Evolutionary conservation across 208 protist species (phyloP), one percentile per base, ranked within the genome.

Genomic region (Leishmania martiniquensis): DNA sequence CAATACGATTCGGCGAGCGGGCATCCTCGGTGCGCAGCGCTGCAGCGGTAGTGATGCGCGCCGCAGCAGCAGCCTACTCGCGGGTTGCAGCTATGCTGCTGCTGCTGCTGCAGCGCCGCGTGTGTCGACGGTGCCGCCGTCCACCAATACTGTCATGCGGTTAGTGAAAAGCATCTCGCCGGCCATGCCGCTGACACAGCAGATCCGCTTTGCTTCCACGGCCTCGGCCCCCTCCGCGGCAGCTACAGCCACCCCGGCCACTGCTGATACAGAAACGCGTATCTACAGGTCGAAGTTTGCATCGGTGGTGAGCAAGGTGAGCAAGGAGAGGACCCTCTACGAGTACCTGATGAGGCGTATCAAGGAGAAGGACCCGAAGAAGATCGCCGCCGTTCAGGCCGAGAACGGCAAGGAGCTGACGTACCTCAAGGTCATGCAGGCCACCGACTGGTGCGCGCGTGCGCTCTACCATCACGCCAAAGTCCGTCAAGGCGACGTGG

Each of bases 401-500:
- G 72, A 76, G n/a, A 76, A 47, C 25, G 72, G 72, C 7, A 72
- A 66, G 62, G 75, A 59, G 44, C 45, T 71, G 34, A 76, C 47
- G 4, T 60, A 62, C 52, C 9, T 29, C 5, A 78, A 71, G 68
- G 42, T 71, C 7, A 52, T 66, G 0, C 72, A 47, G 20, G 72
- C 72, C 20, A 85, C 80, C 12, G 80, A 87, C 65, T 66, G 65
- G 39, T 29, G 74, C 4, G 74, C 84, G 17, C 62, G 72, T 15
- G 57, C 84, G 34, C 78, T 89, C 3, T 89, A 87, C 73, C 82
- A 89, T 72, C 32, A 54, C 22, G 63, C 62, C 32, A 73, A 59
- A 10, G 60, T 89, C 7, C 77, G 85, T 5, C 82, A 84, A 42
- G 83, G 82, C 39, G 82, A 89, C 57, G 80, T 85, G 45, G 85